Conservation (phyloP, 2,329 filamentous ascomycete species). For the Verticillium albo-atrum region DNA sequence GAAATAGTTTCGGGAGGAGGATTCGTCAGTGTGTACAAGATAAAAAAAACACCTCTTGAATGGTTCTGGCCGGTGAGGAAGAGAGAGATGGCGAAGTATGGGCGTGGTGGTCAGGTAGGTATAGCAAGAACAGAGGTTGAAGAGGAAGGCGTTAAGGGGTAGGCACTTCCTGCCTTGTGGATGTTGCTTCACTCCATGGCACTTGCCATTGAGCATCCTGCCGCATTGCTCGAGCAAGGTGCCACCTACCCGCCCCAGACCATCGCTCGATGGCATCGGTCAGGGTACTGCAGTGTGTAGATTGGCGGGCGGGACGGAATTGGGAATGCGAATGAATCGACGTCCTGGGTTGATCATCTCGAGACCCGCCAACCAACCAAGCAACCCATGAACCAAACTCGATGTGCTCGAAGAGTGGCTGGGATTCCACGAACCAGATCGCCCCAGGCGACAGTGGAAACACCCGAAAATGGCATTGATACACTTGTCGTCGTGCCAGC, state of each 20-base stretch:
- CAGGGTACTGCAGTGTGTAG: neutral
- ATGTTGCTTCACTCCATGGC: neutral
- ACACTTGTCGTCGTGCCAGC: neutral
- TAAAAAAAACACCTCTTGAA: neutral
- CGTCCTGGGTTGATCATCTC: neutral
- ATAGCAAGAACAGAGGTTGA: neutral
- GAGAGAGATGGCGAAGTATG: neutral
- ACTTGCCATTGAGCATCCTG: neutral
- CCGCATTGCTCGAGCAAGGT: neutral
- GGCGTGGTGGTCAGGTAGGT: neutral
- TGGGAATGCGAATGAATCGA: neutral
- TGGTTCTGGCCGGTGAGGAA: neutral
- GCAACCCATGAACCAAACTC: neutral
- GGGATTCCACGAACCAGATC: neutral
- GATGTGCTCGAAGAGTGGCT: too few species aligned
- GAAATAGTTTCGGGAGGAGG: neutral
- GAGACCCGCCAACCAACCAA: neutral
- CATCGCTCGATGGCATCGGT: neutral
- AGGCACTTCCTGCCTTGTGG: neutral
- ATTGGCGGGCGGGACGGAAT: neutral
- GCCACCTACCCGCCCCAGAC: neutral
- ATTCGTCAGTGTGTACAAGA: neutral
- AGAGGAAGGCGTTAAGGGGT: neutral
- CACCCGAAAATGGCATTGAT: neutral
- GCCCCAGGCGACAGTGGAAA: neutral